These are phyloP conservation scores for Debaryomyces fabryi DNA, from an alignment of 1,139 yeast species.

Conservation along the genomic window DNA sequence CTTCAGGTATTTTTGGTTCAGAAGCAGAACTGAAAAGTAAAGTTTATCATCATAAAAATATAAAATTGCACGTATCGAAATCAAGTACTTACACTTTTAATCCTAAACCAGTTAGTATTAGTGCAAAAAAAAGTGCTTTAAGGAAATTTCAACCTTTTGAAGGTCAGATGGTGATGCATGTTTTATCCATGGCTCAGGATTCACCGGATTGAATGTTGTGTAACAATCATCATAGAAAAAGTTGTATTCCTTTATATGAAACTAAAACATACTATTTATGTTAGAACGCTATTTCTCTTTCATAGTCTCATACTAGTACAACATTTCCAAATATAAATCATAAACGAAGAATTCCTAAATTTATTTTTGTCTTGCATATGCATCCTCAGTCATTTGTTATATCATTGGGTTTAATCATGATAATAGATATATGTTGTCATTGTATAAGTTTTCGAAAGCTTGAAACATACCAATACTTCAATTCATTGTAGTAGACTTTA, in stretches of 20 bases:
- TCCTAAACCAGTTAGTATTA: constrained; percentile 8
- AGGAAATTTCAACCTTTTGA: constrained; percentile 1
- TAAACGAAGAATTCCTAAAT: constrained; percentile 67
- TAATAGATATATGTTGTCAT: neutral
- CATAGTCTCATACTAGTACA: neutral
- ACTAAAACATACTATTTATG: constrained; percentile 1
- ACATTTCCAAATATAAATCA: constrained; percentile 31
- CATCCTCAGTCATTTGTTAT: constrained; percentile 24
- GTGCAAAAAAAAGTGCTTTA: neutral
- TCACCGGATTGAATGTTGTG: constrained; percentile 59
- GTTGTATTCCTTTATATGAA: neutral
- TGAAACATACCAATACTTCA: constrained; percentile 3
- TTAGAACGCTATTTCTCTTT: neutral
- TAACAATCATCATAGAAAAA: constrained; percentile 42
- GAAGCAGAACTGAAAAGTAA: constrained; percentile 84
- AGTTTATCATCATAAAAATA: constrained; percentile 59
- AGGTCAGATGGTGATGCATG: constrained; percentile 94
- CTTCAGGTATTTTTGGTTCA: constrained; percentile 72
- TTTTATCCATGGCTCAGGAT: constrained; percentile 64
- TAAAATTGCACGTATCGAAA: neutral
- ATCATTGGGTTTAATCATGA: constrained; percentile 8
- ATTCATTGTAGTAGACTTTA: neutral
- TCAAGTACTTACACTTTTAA: constrained; percentile 2
- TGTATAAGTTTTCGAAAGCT: neutral
- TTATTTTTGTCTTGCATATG: constrained; percentile 63